Base-by-base conservation (phyloP, 2,329 filamentous ascomycete species). In the Pseudogymnoascus sp. region DNA sequence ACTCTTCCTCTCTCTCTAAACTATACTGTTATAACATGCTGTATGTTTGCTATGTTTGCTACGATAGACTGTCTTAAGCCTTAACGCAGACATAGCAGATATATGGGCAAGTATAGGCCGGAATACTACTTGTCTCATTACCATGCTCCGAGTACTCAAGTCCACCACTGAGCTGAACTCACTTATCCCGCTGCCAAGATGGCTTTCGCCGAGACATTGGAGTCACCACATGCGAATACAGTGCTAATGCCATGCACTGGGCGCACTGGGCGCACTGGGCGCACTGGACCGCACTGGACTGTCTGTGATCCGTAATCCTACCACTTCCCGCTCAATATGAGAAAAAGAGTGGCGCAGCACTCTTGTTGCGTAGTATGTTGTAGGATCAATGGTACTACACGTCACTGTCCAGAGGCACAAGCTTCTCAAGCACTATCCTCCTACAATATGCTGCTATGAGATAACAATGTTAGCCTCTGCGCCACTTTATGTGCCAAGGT, bases 281-380 rank as follows among this genome's bases (percentile, higher is more conserved):
- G 26, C 42, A 47, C 42, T 47, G 42, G 42, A 47, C 26, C 10
- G 47, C 42, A 47, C 42, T 47, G 42, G 42, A 47, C 26, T 28
- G 26, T 28, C 3, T 31, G 26, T 53, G 26, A 57, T 53, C 26
- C 47, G 17, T 53, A 31, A 53, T 53, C 40, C 26, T 31, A 31
- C 47, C 47, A 19, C 9, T n/a, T 31, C 47, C 47, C 23, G 26
- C 15, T 31, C 47, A 53, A 53, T 57, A 15, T 57, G 50, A 57
- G 50, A 57, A 57, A 57, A 57, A 13, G 28, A 33, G 50, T 57
- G 50, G 50, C 50, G 50, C 50, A 57, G 50, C 50, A 57, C 26
- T 4, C 13, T 33, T 31, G 50, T 57, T 21, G 26, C 50, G 26
- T 13, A 13, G n/a, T 31, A 19, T 19, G 33, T 6, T 28, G 9